Base-by-base conservation (phyloP, 306 rosid species). In the Acacia melanoxylon region DNA sequence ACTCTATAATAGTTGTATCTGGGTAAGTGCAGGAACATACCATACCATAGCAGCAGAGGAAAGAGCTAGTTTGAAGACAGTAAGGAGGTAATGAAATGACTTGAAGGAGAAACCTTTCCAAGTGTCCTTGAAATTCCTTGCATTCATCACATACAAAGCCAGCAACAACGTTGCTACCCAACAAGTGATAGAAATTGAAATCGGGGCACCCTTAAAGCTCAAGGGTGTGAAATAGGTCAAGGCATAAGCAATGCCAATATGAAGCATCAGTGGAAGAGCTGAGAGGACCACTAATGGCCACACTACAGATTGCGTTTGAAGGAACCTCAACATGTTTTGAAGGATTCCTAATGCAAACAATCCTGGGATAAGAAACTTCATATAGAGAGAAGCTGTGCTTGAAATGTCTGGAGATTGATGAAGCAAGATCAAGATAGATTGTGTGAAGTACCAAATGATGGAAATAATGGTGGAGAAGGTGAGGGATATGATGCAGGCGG, bases 11-110 rank as follows among this genome's bases (percentile, higher is more conserved):
- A 24, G 61, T 66, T 75, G 48, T 31, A 63, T 73, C 40, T 58
- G 40, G 77, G 56, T 58, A 1, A 35, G 48, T 48, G 52, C 40
- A 52, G 52, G 54, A 7, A 73, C 93, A 89, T 83, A 91, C 97
- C 98, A 91, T 22, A 91, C 87, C 97, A 91, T 93, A 54, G 91
- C 91, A 1, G 92, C 94, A 31, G 97, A 94, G 22, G 97, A 92
- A 25, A 94, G 63, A 71, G 97, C 90, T 16, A 94, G 89, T 89
- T 86, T 94, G 68, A 94, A 78, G 82, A 81, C 81, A 8, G 82
- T 56, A 8, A 89, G 8, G 41, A 94, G 35, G 8, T 81, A 86
- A 77, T 35, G 4, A 46, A 91, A 82, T 4, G 94, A 84, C 19
- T 89, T 83, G 16, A 40, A 19, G 20, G 98, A 93, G 86, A 95